Base-by-base conservation (phyloP, 1,284 basidiomycete species). In the Tilletiopsis washingtonensis region DNA sequence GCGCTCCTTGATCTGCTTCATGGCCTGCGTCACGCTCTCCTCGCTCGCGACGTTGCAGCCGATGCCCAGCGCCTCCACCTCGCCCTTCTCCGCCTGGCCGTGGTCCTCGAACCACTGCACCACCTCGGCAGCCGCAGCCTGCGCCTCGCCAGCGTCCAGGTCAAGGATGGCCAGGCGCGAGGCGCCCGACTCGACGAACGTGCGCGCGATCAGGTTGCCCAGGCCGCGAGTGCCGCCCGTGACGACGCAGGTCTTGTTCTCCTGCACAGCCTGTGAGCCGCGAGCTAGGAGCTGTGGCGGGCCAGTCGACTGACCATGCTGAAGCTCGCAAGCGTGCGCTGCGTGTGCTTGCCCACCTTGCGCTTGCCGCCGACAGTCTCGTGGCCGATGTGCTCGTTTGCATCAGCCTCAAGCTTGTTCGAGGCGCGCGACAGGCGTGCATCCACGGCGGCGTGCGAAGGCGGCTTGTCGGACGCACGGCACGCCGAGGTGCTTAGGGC, bases 41-140 rank as follows among this genome's bases (percentile, higher is more conserved):
- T 97, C 91, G 38, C 84, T 83, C 0, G 88, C 81, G 24, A 97
- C 89, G 70, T 97, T 87, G 74, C 89, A 93, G 51, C 82, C 87
- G 45, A 90, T 68, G 24, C 88, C 89, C 42, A 88, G 78, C 43
- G 87, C 78, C 44, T 83, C 78, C 53, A 91, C 78, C 67, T 84
- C 81, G 51, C 80, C 80, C 27, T 76, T 77, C 57, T 78, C 76
- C 57, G 79, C 76, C 57, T 81, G 78, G 64, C 81, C 83, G 74
- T 82, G 80, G 71, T 73, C 56, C 74, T 75, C 77, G 60, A 79
- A 78, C 76, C 77, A 79, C 19, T 79, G 74, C 41, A 80, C 75
- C 44, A 96, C 81, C 67, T 90, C 88, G 34, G 80, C 75, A 2
- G 86, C 89, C 4, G 90, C 85, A 15, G 74, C 74, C 59, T 82